Evolutionary conservation across 1,284 basidiomycete species (phyloP).

Genomic region (Chalciporus sp.): DNA sequence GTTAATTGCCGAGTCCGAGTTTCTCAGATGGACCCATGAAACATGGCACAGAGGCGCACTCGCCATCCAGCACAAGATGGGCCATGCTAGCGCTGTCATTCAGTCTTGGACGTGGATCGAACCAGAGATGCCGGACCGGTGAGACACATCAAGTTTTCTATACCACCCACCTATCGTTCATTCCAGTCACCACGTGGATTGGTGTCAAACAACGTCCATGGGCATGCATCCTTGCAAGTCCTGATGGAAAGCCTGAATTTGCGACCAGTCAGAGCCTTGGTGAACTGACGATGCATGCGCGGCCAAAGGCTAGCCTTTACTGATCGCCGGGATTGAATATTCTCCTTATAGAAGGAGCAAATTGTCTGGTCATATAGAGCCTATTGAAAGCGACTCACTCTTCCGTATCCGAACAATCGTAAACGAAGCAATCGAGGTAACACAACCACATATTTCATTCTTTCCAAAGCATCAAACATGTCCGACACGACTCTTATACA

Average conservation of each 20-base stretch:
- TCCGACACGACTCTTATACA: too few species aligned
- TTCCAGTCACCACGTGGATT: constrained; percentile 43
- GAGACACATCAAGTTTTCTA: constrained; percentile 43
- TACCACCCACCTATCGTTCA: constrained; percentile 39
- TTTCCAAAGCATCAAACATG: too few species aligned
- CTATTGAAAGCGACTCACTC: constrained; percentile 24
- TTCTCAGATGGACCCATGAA: too few species aligned
- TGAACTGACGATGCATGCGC: constrained; percentile 44
- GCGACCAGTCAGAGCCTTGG: constrained; percentile 43
- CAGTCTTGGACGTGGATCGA: constrained; percentile 35
- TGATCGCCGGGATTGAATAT: constrained; percentile 62
- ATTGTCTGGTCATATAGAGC: constrained; percentile 53
- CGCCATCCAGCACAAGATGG: constrained; percentile 37
- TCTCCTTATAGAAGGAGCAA: constrained; percentile 61
- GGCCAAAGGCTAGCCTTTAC: constrained; percentile 22
- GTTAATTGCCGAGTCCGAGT: too few species aligned
- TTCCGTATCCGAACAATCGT: constrained; percentile 40
- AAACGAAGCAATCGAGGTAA: constrained; percentile 63
- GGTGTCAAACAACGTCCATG: constrained; percentile 41
- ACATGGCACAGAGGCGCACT: constrained; percentile 45
- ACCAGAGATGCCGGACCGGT: constrained; percentile 36
- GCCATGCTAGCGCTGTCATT: constrained; percentile 27
- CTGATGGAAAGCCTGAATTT: constrained; percentile 43
- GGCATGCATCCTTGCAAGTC: constrained; percentile 39
- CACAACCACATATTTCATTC: too few species aligned